Conservation (phyloP, 2,329 filamentous ascomycete species). For the Pochonia chlamydosporia region DNA sequence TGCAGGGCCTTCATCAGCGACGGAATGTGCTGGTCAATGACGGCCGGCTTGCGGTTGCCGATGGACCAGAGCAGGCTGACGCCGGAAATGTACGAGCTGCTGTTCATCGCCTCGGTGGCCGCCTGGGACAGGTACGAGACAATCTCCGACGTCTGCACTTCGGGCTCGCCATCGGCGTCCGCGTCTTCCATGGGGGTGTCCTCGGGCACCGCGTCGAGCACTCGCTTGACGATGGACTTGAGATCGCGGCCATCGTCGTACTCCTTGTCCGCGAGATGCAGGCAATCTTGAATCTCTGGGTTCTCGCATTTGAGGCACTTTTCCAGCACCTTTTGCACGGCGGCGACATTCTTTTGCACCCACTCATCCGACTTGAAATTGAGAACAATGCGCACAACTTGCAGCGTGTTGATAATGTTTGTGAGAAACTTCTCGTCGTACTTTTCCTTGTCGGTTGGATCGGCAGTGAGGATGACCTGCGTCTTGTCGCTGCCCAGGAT, state of each 20-base stretch:
- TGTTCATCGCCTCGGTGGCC: constrained; percentile 80
- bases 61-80: constrained; percentile 94
- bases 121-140: constrained; percentile 78
- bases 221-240: constrained; percentile 69
- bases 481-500: constrained; percentile 80
- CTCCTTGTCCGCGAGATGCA: constrained; percentile 68
- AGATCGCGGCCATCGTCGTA: constrained; percentile 65
- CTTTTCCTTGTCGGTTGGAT: constrained; percentile 61
- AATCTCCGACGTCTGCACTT: constrained; percentile 80
- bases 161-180: constrained; percentile 78
- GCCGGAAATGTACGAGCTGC: constrained; percentile 75
- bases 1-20: constrained; percentile 92
- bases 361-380: constrained; percentile 86
- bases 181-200: constrained; percentile 65
- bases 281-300: constrained; percentile 86
- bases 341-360: constrained; percentile 71
- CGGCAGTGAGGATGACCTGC: constrained; percentile 49
- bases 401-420: constrained; percentile 86
- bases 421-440: constrained; percentile 80
- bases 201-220: constrained; percentile 85
- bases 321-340: constrained; percentile 82
- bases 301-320: constrained; percentile 85
- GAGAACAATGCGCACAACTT: constrained; percentile 84
- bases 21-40: constrained; percentile 84
- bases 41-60: constrained; percentile 73